Conservation (phyloP, 768 basidiomycete genomes). For the Podaxis pistillaris region DNA sequence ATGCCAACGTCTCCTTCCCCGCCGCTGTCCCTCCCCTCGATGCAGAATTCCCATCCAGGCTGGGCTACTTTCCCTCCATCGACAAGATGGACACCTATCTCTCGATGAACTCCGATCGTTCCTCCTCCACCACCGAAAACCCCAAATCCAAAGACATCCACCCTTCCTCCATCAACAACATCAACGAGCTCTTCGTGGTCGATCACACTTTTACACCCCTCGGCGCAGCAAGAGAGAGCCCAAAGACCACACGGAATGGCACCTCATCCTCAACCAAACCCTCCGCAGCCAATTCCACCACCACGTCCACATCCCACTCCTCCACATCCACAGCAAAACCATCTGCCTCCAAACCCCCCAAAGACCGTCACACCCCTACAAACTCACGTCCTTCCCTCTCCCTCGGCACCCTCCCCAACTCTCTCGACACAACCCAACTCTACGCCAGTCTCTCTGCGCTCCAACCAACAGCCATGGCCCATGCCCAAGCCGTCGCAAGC, state of each 20-base stretch:
- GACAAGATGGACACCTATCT: background rate
- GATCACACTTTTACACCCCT: slow-evolving; percentile 29
- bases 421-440: slow-evolving; percentile 1
- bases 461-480: slow-evolving; percentile 14
- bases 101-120: background rate
- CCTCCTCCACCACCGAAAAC: background rate
- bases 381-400: slow-evolving; percentile 25
- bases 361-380: background rate
- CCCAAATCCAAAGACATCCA: background rate
- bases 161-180: background rate
- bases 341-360: background rate
- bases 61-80: slow-evolving; percentile 2
- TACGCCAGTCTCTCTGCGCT: background rate
- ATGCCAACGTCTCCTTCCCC: slow-evolving; percentile 3
- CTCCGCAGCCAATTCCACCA: too few relatives aligned
- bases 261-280: background rate
- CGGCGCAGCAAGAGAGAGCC: slow-evolving; percentile 23
- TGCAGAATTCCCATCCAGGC: background rate
- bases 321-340: background rate
- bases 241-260: background rate
- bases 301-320: background rate
- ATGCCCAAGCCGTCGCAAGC: slow-evolving; percentile 8
- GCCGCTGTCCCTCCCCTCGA: slow-evolving; percentile 10
- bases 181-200: slow-evolving; percentile 13
- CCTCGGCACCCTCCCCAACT: slow-evolving; percentile 26